Evolutionary conservation across 306 rosid genomes (phyloP).

Genomic region (Begonia loranthoides): DNA sequence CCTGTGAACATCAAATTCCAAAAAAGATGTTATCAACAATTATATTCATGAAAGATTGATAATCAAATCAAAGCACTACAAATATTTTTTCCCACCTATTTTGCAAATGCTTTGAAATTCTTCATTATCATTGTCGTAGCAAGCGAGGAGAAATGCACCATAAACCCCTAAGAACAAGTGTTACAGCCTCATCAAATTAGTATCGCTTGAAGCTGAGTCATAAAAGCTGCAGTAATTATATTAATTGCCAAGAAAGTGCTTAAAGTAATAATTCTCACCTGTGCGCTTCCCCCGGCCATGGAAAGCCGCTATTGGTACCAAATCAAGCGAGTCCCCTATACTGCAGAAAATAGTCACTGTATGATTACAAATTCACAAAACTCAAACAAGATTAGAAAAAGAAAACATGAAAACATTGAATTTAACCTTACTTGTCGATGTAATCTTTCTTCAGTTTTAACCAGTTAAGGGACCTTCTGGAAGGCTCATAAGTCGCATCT

Average conservation of each 20-base stretch:
- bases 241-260: no score
- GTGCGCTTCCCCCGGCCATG: slow-evolving; percentile 93
- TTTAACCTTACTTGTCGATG: slow-evolving; percentile 44
- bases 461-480: slow-evolving; percentile 84
- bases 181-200: neutral
- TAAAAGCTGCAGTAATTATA: no score
- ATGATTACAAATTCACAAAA: slow-evolving; percentile 12
- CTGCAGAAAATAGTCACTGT: slow-evolving; percentile 33
- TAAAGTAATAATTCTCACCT: slow-evolving; percentile 29
- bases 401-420: slow-evolving; percentile 4
- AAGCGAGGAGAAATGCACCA: slow-evolving; percentile 89
- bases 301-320: slow-evolving; percentile 96
- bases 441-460: slow-evolving; percentile 93
- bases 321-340: slow-evolving; percentile 87
- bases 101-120: slow-evolving; percentile 94
- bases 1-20: slow-evolving; percentile 28
- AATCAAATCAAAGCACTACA: neutral
- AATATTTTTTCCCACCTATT: slow-evolving; percentile 38
- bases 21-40: slow-evolving; percentile 5
- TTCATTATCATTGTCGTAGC: slow-evolving; percentile 59
- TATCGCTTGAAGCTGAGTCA: no score
- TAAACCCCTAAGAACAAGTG: slow-evolving; percentile 53
- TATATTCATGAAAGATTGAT: slow-evolving; percentile 5
- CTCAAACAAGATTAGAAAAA: slow-evolving; percentile 2
- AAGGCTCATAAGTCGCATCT: slow-evolving; percentile 93